These are phyloP conservation scores for Suillus fuscotomentosus DNA, from an alignment of 768 basidiomycete genomes.

Conservation along the genomic window DNA sequence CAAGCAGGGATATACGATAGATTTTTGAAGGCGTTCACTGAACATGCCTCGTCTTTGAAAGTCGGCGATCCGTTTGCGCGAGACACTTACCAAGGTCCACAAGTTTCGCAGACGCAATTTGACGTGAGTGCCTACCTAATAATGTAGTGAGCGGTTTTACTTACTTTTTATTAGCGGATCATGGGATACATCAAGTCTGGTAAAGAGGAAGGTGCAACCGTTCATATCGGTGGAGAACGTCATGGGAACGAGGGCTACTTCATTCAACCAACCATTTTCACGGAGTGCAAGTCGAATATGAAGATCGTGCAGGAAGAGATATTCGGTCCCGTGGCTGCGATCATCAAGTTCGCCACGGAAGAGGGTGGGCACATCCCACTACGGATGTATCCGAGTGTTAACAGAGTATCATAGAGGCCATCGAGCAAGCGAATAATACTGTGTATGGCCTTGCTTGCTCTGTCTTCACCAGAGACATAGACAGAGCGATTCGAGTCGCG, in stretches of 20 bases:
- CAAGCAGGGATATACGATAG: slow-evolving; percentile 57
- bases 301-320: slow-evolving; percentile 59
- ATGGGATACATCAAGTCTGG: slow-evolving; percentile 62
- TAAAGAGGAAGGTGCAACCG: slow-evolving; percentile 55
- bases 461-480: slow-evolving; percentile 48
- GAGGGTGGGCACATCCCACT: slow-evolving; percentile 29
- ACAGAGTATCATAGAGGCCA: slow-evolving; percentile 20
- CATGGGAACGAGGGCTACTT: slow-evolving; percentile 59
- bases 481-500: slow-evolving; percentile 41
- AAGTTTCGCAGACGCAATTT: slow-evolving; percentile 47
- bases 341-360: slow-evolving; percentile 64
- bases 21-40: slow-evolving; percentile 47
- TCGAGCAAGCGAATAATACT: slow-evolving; percentile 48
- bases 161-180: slow-evolving; percentile 41
- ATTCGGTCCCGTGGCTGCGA: slow-evolving; percentile 69
- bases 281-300: slow-evolving; percentile 54
- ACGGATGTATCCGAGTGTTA: background rate
- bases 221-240: slow-evolving; percentile 54
- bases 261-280: slow-evolving; percentile 63
- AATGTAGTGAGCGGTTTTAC: too few species aligned
- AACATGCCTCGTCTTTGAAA: slow-evolving; percentile 29
- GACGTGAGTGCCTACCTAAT: slow-evolving; percentile 24
- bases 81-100: slow-evolving; percentile 45
- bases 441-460: slow-evolving; percentile 52
- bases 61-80: slow-evolving; percentile 45